phyloP scores from a whole-genome alignment of 2,329 filamentous ascomycete genomes.

The Nemania bipapillata region DNA sequence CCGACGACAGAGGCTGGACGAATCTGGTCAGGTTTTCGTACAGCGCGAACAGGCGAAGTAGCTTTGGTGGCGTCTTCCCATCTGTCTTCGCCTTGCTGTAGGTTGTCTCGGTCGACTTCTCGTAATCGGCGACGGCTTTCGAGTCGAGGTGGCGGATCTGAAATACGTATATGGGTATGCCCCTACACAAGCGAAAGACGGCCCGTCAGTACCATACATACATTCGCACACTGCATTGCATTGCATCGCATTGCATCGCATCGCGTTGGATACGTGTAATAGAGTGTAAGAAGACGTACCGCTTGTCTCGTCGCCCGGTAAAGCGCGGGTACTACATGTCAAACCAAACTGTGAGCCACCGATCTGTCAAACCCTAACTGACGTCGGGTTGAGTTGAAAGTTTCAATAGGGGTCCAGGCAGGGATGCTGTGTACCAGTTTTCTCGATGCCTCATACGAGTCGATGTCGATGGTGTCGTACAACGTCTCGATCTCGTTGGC shows the following conservation, averaged over 20 bases:
- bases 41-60: conserved; percentile 87
- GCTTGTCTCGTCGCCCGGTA: conserved; percentile 86
- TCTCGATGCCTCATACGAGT: conserved; percentile 83
- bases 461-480: conserved; percentile 86
- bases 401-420: no score
- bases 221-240: neutral
- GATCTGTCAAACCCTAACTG: conserved; percentile 37
- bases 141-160: conserved; percentile 84
- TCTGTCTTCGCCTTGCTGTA: conserved; percentile 70
- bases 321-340: conserved; percentile 84
- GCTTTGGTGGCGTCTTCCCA: conserved; percentile 75
- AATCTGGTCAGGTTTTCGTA: conserved; percentile 94
- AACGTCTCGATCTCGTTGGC: conserved; percentile 81
- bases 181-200: conserved; percentile 60
- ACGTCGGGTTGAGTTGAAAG: neutral
- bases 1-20: conserved; percentile 83
- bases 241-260: neutral
- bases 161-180: conserved; percentile 91
- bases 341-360: conserved; percentile 34
- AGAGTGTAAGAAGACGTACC: conserved; percentile 49
- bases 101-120: conserved; percentile 67
- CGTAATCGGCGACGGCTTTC: conserved; percentile 83
- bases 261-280: no score
- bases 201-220: conserved; percentile 15
- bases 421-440: conserved; percentile 67